Conservation (phyloP, 129 eudicot species). For the Arctium minus region DNA sequence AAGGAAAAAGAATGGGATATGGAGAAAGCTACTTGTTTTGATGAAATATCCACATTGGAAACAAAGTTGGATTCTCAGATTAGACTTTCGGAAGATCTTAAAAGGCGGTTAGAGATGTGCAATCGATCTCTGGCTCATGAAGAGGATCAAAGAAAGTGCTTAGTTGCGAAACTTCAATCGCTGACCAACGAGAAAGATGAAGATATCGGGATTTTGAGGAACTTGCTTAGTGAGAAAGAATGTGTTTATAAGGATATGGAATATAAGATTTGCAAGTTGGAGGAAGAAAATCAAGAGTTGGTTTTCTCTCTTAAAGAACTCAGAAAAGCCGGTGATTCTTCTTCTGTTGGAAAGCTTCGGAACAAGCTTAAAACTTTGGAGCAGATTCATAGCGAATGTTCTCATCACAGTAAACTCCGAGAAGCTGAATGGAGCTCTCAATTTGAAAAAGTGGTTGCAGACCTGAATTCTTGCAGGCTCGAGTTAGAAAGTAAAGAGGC, state of each 20-base stretch:
- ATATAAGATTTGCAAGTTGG: conserved; percentile 40
- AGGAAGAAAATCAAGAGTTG: conserved; percentile 66
- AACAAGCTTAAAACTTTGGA: conserved; percentile 62
- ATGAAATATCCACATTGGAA: conserved; percentile 53
- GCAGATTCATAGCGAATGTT: conserved; percentile 44
- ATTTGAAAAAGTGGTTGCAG: conserved; percentile 38
- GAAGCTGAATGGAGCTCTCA: conserved; percentile 61
- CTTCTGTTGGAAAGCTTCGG: conserved; percentile 52
- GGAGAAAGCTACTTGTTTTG: conserved; percentile 56
- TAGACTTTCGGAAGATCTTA: conserved; percentile 47
- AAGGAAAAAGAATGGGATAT: conserved; percentile 70
- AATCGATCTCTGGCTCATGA: conserved; percentile 68
- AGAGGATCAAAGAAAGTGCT: conserved; percentile 51
- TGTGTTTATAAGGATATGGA: conserved; percentile 55
- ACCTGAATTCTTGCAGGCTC: conserved; percentile 32
- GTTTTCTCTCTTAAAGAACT: conserved; percentile 48
- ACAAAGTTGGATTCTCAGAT: conserved; percentile 61
- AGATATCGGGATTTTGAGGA: conserved; percentile 45
- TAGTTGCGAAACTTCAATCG: conserved; percentile 44
- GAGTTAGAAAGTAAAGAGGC: conserved; percentile 38
- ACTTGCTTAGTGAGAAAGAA: conserved; percentile 56
- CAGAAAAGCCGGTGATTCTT: conserved; percentile 40
- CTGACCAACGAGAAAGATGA: conserved; percentile 45
- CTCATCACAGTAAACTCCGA: conserved; percentile 29
- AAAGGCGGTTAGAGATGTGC: conserved; percentile 57